phyloP scores from a whole-genome alignment of 2,329 filamentous ascomycete species.

The Neofusicoccum kwambonambiense region DNA sequence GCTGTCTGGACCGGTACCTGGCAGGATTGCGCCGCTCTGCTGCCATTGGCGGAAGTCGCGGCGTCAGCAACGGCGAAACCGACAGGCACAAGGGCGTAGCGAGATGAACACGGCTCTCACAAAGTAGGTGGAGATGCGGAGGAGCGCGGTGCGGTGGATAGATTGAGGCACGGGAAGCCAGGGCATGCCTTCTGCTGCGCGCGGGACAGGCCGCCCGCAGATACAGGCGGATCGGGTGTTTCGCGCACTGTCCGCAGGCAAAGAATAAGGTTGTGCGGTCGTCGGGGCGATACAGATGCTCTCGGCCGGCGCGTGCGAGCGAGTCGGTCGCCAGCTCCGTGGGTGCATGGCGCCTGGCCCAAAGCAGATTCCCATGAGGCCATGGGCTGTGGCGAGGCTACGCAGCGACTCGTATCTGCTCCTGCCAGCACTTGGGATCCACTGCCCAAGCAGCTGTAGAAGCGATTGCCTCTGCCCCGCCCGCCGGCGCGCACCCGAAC shows the following conservation, averaged over 20 bases:
- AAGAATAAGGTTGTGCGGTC: not conserved
- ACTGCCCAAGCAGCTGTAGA: not conserved
- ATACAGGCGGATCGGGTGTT: not conserved
- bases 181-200: not conserved
- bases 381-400: not conserved
- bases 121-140: not conserved
- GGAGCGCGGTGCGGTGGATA: not conserved
- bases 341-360: conserved; percentile 1
- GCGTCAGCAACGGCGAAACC: not conserved
- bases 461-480: not conserved
- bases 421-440: not conserved
- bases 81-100: not conserved
- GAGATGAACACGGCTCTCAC: not conserved
- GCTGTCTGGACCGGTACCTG: not conserved
- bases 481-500: not conserved
- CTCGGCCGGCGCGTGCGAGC: too few species aligned
- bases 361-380: not conserved
- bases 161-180: not conserved
- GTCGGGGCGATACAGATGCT: not conserved
- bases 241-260: not conserved
- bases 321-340: not conserved
- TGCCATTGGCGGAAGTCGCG: not conserved
- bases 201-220: not conserved
- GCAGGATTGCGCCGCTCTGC: not conserved
- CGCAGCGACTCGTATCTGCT: conserved; percentile 1